These are phyloP conservation scores for Lachancea nothofagi DNA, from an alignment of 805 yeast species.

Conservation along the genomic window DNA sequence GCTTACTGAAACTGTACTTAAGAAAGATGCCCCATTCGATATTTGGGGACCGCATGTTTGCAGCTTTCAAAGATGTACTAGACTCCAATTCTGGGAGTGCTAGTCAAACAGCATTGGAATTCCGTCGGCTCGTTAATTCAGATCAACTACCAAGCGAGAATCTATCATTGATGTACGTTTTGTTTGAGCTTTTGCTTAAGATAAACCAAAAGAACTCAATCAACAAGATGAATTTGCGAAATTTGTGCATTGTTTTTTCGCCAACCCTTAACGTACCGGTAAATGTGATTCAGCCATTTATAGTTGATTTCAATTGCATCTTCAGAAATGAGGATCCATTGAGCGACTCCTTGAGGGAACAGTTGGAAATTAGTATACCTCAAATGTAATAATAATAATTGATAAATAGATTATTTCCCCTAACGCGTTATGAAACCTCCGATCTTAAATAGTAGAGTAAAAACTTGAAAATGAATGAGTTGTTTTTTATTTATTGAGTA, in stretches of 20 bases:
- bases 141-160: slow-evolving; percentile 46
- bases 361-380: slow-evolving; percentile 50
- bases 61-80: slow-evolving; percentile 36
- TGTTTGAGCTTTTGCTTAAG: slow-evolving; percentile 62
- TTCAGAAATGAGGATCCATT: slow-evolving; percentile 49
- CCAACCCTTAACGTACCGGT: slow-evolving; percentile 71
- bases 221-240: slow-evolving; percentile 82
- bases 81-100: slow-evolving; percentile 32
- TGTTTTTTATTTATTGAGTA: neutral
- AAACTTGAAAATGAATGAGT: neutral
- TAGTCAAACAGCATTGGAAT: slow-evolving; percentile 25
- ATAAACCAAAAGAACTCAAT: slow-evolving; percentile 54
- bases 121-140: slow-evolving; percentile 32
- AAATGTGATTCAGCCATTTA: slow-evolving; percentile 51
- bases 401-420: slow-evolving; percentile 3
- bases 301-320: slow-evolving; percentile 57
- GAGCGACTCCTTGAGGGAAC: slow-evolving; percentile 39
- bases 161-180: slow-evolving; percentile 52
- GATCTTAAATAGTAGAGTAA: neutral
- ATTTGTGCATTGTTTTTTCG: slow-evolving; percentile 73
- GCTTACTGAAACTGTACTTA: slow-evolving; percentile 74
- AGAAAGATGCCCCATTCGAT: slow-evolving; percentile 69
- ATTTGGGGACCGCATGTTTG: slow-evolving; percentile 48
- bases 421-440: slow-evolving; percentile 2
- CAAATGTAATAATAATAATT: slow-evolving; percentile 18